These are phyloP conservation scores for Aspergillus hiratsukae DNA, from an alignment of 2,329 filamentous ascomycete genomes.

Conservation along the genomic window DNA sequence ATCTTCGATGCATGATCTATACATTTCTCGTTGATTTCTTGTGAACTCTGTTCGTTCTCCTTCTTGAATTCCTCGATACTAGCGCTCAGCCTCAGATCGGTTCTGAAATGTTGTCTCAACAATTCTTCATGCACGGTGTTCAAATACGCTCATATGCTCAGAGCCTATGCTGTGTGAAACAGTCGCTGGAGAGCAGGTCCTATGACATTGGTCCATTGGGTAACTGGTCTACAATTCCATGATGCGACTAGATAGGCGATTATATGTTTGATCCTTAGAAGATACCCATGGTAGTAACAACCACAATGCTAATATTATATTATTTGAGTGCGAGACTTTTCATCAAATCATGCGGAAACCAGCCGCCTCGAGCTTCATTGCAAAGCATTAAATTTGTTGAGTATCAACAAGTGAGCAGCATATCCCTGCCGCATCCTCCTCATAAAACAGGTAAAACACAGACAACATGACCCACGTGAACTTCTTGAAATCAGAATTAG, in stretches of 20 bases:
- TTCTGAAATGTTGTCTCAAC: not conserved
- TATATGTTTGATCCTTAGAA: constrained; percentile 19
- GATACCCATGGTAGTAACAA: constrained; percentile 23
- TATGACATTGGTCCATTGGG: constrained; percentile 1
- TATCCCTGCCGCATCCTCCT: constrained; percentile 4
- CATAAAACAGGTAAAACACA: constrained; percentile 1
- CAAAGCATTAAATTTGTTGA: constrained; percentile 1
- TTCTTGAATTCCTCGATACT: not conserved
- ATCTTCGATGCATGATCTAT: not conserved
- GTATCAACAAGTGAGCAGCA: constrained; percentile 4
- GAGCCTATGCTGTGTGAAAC: not conserved
- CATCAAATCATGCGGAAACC: constrained; percentile 4
- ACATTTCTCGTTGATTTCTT: not conserved
- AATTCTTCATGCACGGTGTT: not conserved
- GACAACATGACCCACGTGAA: not conserved
- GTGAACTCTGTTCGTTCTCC: not conserved
- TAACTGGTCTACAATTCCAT: constrained; percentile 6
- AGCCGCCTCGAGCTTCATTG: constrained; percentile 2
- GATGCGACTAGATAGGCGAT: constrained; percentile 3
- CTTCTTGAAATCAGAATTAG: not conserved
- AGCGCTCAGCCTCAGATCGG: not conserved
- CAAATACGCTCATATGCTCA: not conserved
- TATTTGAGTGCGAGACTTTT: not conserved
- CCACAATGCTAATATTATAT: constrained; percentile 6
- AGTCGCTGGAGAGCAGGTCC: not conserved